phyloP scores from a whole-genome alignment of 805 yeast genomes.

The Lipomyces mesembrius region DNA sequence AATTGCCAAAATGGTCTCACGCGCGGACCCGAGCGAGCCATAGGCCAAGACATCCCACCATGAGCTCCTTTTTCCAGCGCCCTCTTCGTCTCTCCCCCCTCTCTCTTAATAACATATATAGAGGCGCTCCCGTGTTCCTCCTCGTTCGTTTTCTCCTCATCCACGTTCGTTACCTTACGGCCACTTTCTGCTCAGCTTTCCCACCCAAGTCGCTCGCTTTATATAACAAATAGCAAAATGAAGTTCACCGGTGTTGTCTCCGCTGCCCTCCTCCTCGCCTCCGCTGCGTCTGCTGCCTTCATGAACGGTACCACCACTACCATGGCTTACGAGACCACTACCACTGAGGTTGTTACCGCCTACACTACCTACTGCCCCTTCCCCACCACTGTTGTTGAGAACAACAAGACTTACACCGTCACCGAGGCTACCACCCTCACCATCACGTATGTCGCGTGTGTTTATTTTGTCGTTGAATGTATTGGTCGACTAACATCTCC shows the following conservation, averaged over 20 bases:
- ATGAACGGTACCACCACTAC: constrained; percentile 49
- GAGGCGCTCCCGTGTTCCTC: constrained; percentile 9
- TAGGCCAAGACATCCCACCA: neutral
- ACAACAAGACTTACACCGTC: constrained; percentile 72
- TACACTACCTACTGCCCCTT: constrained; percentile 84
- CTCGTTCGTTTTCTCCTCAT: neutral
- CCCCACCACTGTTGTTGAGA: constrained; percentile 67
- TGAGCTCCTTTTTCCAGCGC: constrained; percentile 5
- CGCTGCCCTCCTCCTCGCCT: constrained; percentile 35
- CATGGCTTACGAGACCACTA: constrained; percentile 53
- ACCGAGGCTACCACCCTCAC: constrained; percentile 81
- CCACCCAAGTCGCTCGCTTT: constrained; percentile 23
- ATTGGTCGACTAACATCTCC: neutral
- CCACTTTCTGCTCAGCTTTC: constrained; percentile 14
- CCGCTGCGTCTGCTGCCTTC: constrained; percentile 38
- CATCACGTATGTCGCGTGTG: constrained; percentile 53
- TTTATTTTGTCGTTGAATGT: neutral
- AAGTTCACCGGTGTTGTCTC: constrained; percentile 37
- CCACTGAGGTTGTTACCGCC: constrained; percentile 64
- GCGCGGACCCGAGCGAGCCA: constrained; percentile 2
- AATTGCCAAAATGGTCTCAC: neutral
- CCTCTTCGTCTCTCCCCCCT: neutral
- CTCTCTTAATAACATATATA: constrained; percentile 11
- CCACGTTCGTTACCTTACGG: constrained; percentile 9
- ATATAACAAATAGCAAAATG: constrained; percentile 26